Percentiles rank a stretch among this genome's conserved stretches.
Conservation (phyloP, 352 stramenopile genomes). For the Phytophthora cajani region DNA sequence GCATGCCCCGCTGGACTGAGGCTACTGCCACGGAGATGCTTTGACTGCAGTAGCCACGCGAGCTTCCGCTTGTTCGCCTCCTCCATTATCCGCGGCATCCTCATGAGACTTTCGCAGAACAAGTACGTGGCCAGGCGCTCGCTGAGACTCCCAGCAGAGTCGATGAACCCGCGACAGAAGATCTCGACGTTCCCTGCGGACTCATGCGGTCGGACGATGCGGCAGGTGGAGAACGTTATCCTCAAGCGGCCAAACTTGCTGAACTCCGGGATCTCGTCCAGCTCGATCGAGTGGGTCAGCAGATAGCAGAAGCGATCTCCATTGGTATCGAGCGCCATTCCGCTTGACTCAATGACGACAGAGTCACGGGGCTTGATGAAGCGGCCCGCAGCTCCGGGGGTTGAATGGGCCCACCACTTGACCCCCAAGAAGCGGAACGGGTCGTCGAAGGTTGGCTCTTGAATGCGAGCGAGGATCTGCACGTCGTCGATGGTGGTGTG, state of each 20-base stretch:
- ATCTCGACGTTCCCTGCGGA: conserved; percentile 31
- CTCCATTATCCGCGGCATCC: conserved; percentile 36
- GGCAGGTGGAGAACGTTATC: conserved; percentile 41
- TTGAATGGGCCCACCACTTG: conserved; percentile 46
- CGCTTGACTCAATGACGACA: conserved; percentile 41
- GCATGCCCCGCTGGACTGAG: neutral
- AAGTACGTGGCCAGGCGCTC: conserved; percentile 29
- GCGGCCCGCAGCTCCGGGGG: conserved; percentile 18
- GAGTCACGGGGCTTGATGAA: conserved; percentile 47
- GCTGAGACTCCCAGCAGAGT: conserved; percentile 26
- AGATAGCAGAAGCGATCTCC: conserved; percentile 42
- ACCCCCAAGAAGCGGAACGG: conserved; percentile 54
- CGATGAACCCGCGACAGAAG: conserved; percentile 46
- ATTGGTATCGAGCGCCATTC: conserved; percentile 38
- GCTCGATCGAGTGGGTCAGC: conserved; percentile 38
- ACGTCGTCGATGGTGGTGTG: conserved; percentile 27
- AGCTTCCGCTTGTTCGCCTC: conserved; percentile 55
- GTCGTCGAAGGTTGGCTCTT: conserved; percentile 40
- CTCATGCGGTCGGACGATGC: conserved; percentile 35
- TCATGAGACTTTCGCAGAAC: conserved; percentile 29
- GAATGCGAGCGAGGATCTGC: conserved; percentile 37
- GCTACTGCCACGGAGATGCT: conserved; percentile 5
- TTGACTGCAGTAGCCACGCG: conserved; percentile 37
- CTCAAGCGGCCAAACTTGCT: conserved; percentile 34
- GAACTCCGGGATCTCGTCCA: conserved; percentile 31